phyloP scores from a whole-genome alignment of 2,329 filamentous ascomycete genomes.

The Cladosporium cucumerinum region DNA sequence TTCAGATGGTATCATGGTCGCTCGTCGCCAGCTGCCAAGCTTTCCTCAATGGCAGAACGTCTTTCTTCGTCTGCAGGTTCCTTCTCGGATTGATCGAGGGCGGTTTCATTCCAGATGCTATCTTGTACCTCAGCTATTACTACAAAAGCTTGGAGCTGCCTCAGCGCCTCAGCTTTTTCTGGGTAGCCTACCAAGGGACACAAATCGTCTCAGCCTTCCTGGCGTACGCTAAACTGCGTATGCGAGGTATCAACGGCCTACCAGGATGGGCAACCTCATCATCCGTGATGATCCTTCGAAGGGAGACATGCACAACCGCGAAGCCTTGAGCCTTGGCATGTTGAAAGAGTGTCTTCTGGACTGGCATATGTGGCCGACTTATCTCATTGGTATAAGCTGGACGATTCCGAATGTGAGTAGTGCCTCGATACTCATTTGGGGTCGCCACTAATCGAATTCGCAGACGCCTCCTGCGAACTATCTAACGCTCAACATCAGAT shows the following conservation, averaged over 20 bases:
- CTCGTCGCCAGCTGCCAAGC: slow-evolving; percentile 35
- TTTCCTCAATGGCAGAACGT: slow-evolving; percentile 29
- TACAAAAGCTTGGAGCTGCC: slow-evolving; percentile 70
- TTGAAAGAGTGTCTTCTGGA: slow-evolving; percentile 46
- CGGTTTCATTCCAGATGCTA: slow-evolving; percentile 55
- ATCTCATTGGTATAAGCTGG: slow-evolving; percentile 53
- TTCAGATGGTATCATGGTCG: slow-evolving; percentile 44
- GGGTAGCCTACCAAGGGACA: slow-evolving; percentile 41
- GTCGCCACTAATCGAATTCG: not conserved
- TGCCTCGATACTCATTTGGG: not conserved
- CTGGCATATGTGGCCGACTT: slow-evolving; percentile 55
- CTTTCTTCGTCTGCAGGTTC: slow-evolving; percentile 40
- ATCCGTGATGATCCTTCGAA: slow-evolving; percentile 56
- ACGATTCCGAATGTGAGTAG: slow-evolving; percentile 45
- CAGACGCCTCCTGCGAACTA: slow-evolving; percentile 37
- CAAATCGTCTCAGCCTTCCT: slow-evolving; percentile 29
- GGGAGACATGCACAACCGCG: slow-evolving; percentile 60
- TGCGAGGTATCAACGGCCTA: slow-evolving; percentile 45
- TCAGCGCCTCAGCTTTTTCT: slow-evolving; percentile 65
- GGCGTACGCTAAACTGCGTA: slow-evolving; percentile 35
- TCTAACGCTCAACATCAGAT: slow-evolving; percentile 16
- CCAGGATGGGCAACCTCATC: slow-evolving; percentile 55
- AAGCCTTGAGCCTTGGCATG: slow-evolving; percentile 57
- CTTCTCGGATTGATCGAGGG: slow-evolving; percentile 43
- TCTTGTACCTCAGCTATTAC: slow-evolving; percentile 70